Evolutionary conservation across 176 grass and related monocot genomes (phyloP).

Genomic region (Aegilops bicornis): DNA sequence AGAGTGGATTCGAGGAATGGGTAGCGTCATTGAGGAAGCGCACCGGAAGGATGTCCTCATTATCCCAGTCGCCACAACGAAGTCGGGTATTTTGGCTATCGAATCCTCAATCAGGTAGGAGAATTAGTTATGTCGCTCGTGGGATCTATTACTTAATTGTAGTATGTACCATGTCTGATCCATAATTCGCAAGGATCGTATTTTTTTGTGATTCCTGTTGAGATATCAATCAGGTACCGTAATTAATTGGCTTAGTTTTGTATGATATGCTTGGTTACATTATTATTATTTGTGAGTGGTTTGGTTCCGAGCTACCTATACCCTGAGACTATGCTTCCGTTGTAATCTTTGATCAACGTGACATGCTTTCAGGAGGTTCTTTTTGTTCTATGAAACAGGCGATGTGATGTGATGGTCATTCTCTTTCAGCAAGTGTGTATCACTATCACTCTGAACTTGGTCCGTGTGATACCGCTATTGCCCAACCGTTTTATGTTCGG

Average conservation of each 20-base stretch:
- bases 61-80: not conserved
- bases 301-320: not conserved
- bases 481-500: not conserved
- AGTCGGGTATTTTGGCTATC: constrained; percentile 14
- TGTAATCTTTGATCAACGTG: not conserved
- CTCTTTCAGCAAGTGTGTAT: not conserved
- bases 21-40: constrained; percentile 46
- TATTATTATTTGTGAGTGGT: not conserved
- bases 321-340: not conserved
- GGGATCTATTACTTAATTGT: not conserved
- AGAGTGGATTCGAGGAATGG: constrained; percentile 71
- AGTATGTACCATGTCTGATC: not conserved
- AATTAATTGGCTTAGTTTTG: not conserved
- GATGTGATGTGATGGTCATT: not conserved
- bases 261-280: not conserved
- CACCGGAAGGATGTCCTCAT: constrained; percentile 27
- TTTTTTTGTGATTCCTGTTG: not conserved
- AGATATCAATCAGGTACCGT: not conserved
- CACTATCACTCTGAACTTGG: not conserved
- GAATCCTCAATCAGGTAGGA: constrained; percentile 32
- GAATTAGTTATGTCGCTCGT: not conserved
- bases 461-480: not conserved
- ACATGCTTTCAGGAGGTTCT: not conserved
- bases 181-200: not conserved
- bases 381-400: not conserved